Evolutionary conservation across 2,329 filamentous ascomycete genomes (phyloP).

Genomic region (Grosmannia serpens): DNA sequence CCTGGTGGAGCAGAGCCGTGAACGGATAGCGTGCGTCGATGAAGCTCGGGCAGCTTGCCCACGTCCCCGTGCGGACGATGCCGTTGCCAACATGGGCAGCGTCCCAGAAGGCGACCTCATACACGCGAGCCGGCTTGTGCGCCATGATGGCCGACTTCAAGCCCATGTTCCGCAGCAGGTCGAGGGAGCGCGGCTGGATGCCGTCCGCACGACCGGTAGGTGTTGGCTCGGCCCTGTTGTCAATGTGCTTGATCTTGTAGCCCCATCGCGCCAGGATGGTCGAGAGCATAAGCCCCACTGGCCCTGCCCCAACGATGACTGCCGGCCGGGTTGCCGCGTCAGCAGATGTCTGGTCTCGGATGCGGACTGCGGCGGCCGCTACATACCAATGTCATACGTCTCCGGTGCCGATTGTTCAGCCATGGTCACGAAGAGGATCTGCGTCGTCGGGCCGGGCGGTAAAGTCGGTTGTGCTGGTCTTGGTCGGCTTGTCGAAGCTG

Average conservation of each 20-base stretch:
- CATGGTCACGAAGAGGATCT: background rate
- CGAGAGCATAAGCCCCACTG: constrained; percentile 77
- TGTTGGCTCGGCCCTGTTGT: constrained; percentile 79
- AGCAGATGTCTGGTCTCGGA: background rate
- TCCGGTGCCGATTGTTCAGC: background rate
- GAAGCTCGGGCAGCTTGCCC: constrained; percentile 83
- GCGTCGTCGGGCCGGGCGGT: background rate
- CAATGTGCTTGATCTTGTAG: constrained; percentile 90
- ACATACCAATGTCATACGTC: background rate
- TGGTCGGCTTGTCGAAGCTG: no score
- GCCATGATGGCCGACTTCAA: constrained; percentile 82
- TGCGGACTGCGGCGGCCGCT: background rate
- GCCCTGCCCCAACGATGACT: constrained; percentile 84
- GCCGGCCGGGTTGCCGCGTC: background rate
- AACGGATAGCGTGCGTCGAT: constrained; percentile 62
- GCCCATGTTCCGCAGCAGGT: constrained; percentile 80
- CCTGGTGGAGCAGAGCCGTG: constrained; percentile 61
- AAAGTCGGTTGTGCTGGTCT: no score
- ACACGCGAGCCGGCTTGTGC: constrained; percentile 76
- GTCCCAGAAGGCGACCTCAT: constrained; percentile 65
- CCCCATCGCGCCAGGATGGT: constrained; percentile 86
- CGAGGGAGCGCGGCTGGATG: constrained; percentile 80
- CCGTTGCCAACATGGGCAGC: constrained; percentile 41
- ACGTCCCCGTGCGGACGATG: constrained; percentile 57
- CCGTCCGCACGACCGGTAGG: constrained; percentile 79